phyloP scores from a whole-genome alignment of 2,329 filamentous ascomycete genomes.

The Metarhizium guizhouense region DNA sequence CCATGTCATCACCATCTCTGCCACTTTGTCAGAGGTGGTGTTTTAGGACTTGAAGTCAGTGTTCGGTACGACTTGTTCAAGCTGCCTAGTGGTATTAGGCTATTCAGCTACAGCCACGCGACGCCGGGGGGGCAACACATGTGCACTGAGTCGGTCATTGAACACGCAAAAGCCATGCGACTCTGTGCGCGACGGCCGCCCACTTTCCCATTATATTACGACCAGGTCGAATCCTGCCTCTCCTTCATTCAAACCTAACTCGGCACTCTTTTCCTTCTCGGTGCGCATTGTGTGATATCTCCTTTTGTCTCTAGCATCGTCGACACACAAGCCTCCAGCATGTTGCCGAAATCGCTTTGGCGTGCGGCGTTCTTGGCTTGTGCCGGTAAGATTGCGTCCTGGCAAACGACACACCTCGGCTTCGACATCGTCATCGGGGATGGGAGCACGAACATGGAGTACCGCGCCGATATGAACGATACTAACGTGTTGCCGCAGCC shows the following conservation, averaged over 20 bases:
- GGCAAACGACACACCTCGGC: not conserved
- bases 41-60: no score
- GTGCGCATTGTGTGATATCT: not conserved
- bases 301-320: not conserved
- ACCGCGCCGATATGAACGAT: not conserved
- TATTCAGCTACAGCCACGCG: not conserved
- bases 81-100: not conserved
- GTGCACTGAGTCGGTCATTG: no score
- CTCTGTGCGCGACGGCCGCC: not conserved
- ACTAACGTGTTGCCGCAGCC: conserved; percentile 8
- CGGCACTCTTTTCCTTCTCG: not conserved
- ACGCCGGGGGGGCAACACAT: not conserved
- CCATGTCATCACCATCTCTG: no score
- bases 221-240: not conserved
- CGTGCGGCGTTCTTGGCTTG: conserved; percentile 16
- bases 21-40: no score
- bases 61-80: not conserved
- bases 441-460: not conserved
- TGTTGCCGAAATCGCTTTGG: conserved; percentile 21
- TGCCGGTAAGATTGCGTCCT: conserved; percentile 14
- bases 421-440: not conserved
- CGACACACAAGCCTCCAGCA: conserved; percentile 5
- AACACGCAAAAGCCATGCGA: not conserved
- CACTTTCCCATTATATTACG: not conserved
- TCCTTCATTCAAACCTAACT: not conserved